Conservation (phyloP, 305 asterid species). For the Rubia balearica region DNA sequence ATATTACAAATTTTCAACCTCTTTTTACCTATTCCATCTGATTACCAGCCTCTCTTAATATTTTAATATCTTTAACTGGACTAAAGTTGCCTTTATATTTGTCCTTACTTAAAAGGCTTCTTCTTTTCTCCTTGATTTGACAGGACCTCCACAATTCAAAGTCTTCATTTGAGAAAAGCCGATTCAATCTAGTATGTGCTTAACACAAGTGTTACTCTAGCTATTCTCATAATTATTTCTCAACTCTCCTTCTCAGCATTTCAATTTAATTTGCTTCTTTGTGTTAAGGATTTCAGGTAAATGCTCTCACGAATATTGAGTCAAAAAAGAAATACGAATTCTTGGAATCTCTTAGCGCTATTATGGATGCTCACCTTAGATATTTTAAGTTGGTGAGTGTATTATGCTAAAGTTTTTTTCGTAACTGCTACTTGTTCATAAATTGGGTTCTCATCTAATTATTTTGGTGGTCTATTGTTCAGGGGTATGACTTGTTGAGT, state of each 20-base stretch:
- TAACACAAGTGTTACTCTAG: conserved; percentile 21
- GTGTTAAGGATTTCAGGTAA: conserved; percentile 71
- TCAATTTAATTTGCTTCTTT: conserved; percentile 32
- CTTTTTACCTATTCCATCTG: not conserved
- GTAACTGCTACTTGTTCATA: conserved; percentile 21
- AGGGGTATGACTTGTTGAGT: conserved; percentile 83
- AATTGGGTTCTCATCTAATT: conserved; percentile 21
- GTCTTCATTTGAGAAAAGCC: conserved; percentile 91
- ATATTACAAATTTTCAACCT: not conserved
- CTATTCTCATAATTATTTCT: conserved; percentile 12
- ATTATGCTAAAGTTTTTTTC: conserved; percentile 14
- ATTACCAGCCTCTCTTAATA: not conserved
- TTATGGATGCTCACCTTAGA: conserved; percentile 96
- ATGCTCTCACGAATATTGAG: conserved; percentile 78
- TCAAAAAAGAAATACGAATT: conserved; percentile 91
- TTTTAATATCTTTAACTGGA: not conserved
- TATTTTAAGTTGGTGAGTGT: conserved; percentile 78
- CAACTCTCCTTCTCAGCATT: conserved; percentile 17
- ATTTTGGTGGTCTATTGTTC: conserved; percentile 20
- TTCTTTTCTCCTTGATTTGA: conserved; percentile 30
- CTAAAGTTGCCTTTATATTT: not conserved
- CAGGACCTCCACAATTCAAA: conserved; percentile 96
- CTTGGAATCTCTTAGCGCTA: conserved; percentile 93
- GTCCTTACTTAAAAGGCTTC: conserved; percentile 13
- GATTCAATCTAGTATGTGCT: conserved; percentile 79